Evolutionary conservation across 192 early-diverging fungal species (phyloP).

Genomic region (Podila clonocystis): DNA sequence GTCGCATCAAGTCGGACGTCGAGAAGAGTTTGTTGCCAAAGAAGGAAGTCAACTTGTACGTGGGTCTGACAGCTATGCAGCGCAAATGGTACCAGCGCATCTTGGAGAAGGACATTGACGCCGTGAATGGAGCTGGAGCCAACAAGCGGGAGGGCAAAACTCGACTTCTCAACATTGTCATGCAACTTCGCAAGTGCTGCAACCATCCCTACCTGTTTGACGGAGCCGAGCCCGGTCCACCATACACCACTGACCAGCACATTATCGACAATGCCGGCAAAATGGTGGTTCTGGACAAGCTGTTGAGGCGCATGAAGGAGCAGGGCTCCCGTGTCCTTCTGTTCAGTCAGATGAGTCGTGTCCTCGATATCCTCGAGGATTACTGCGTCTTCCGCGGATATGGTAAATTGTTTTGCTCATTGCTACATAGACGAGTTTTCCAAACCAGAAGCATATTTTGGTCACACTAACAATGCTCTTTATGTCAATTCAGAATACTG

Average conservation of each 20-base stretch:
- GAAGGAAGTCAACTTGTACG: conserved; percentile 92
- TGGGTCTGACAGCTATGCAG: conserved; percentile 95
- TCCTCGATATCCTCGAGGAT: conserved; percentile 98
- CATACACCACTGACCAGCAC: conserved; percentile 97
- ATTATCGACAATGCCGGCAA: conserved; percentile 94
- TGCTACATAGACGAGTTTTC: background rate
- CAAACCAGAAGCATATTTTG: background rate
- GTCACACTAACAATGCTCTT: background rate
- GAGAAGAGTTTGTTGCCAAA: conserved; percentile 97
- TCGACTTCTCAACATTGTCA: conserved; percentile 91
- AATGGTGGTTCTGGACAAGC: conserved; percentile 93
- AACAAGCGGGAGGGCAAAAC: conserved; percentile 88
- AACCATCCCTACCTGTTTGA: conserved; percentile 97
- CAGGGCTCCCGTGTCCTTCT: conserved; percentile 95
- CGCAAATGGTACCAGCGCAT: conserved; percentile 95
- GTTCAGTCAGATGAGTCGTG: conserved; percentile 98
- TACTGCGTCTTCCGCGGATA: conserved; percentile 93
- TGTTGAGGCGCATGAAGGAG: conserved; percentile 80
- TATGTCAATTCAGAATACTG: conserved; percentile 75
- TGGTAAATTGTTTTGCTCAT: conserved; percentile 51
- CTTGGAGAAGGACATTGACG: conserved; percentile 96
- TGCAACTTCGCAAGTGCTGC: conserved; percentile 96
- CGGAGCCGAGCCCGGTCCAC: conserved; percentile 92
- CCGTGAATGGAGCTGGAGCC: conserved; percentile 88
- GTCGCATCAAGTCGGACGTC: conserved; percentile 94